Base-by-base conservation (phyloP, 2,329 filamentous ascomycete genomes). In the Diatrype stigma region DNA sequence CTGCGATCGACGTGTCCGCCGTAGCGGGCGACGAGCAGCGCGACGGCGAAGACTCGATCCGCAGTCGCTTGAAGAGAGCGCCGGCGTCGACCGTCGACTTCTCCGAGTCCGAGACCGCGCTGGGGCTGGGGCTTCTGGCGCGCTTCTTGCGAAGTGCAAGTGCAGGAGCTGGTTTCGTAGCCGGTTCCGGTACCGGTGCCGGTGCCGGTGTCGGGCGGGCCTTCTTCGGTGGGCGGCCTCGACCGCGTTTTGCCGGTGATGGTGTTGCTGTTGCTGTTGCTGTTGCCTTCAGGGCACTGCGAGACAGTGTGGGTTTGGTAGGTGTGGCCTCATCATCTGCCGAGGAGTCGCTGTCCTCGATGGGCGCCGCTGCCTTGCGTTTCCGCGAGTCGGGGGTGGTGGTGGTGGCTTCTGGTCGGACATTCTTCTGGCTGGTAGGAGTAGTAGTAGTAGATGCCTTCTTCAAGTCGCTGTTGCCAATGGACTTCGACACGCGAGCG, bases 401-500 rank as follows among this genome's bases (percentile, higher is more conserved):
- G 6, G 65, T 66, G 35, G 63, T 73, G 67, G 61, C 58, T 26
- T 70, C 64, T 2, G 71, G 66, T 60, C 73, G 77, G 55, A 68
- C 63, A 58, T 76, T 73, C 56, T 79, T 78, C 56, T 69, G 62
- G 42, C 51, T 62, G 42, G 61, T 55, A 30, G 62, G 60, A 17
- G 51, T 37, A 23, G 59, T 54, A 51, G 60, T 50, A 46, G 58
- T 52, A 21, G 58, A 58, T 23, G 62, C 60, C 54, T 73, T 72
- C 57, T 75, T 73, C 32, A 60, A 42, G 8, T 67, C 57, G n/a
- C 61, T 56, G 30, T 58, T 54, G 46, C 65, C 62, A 45, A 63
- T 54, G 26, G 60, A 53, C 64, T 80, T 81, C 32, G 76, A 78
- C 45, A 79, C 64, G 48, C 75, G 76, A 44, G 71, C 60, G 59